Base-by-base conservation (phyloP, 2,329 filamentous ascomycete genomes). In the Xylariaceae sp. region DNA sequence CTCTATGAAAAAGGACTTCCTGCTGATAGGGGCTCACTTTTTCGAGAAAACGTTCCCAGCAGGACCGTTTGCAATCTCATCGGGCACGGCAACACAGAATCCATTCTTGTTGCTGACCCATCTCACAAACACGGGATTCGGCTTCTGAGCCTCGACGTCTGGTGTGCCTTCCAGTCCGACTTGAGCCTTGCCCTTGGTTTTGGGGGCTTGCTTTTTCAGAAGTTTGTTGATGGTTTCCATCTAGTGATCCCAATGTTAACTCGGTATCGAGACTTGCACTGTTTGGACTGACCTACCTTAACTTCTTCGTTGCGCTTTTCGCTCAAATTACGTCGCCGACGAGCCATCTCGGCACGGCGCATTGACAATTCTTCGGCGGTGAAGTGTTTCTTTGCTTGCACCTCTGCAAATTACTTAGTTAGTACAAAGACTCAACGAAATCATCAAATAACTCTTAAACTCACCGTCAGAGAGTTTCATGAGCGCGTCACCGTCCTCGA, bases 181-280 rank as follows among this genome's bases (percentile, higher is more conserved):
- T 65, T 76, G 59, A 37, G 73, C 79, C 65, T 82, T 83, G 64
- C 79, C 77, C 65, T 82, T 87, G 58, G 84, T 84, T 73, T 93
- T 92, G 23, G 89, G 87, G 0, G 89, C 88, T 72, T 92, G 90
- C 71, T 92, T 92, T 74, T 92, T 92, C 55, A 94, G 84, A 1
- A 94, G 84, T 69, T 92, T 92, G 78, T 94, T 92, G 81, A 94
- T 93, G 0, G 90, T 94, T 78, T 93, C 90, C 83, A 91, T 90
- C 89, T 92, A 66, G 59, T 23, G 59, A 53, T 44, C 13, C 13
- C 10, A 13, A 6, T 50, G 58, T 67, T 56, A 67, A 51, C 7
- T 4, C 5, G 17, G 5, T 49, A 45, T 48, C 13, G 2, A 51
- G 37, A 41, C 37, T 41, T 39, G 30, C 35, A 30, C 5, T 45